Base-by-base conservation (phyloP, 2,329 filamentous ascomycete species). In the Pseudogymnoascus sp. region DNA sequence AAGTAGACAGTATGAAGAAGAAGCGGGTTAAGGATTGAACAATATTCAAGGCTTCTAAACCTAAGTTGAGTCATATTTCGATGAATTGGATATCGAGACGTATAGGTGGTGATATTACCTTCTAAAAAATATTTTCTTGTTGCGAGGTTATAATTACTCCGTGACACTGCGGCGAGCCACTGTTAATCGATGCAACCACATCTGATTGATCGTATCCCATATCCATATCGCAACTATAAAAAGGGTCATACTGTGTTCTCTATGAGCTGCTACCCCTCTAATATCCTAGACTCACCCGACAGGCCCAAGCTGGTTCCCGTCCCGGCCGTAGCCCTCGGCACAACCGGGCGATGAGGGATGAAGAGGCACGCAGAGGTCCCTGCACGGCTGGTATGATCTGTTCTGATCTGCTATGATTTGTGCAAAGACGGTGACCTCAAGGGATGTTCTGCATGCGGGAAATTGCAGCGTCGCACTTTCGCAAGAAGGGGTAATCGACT, bases 391-490 rank as follows among this genome's bases (percentile, higher is more conserved):
- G n/a, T 19, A 57, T 57, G 48, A 57, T 57, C 48, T 57, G 48
- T 57, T 34, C 4, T 57, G 25, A 57, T 57, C 48, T 57, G 48
- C 31, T 57, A 19, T 34, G 48, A 57, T 57, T 57, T 57, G 48
- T 57, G 25, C 48, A 34, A 34, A 57, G 25, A 34, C 25, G 48
- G 3, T 34, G 48, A 34, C 19, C 48, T 3, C 25, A 19, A 19
- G 11, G 48, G 48, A 57, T 57, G 48, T 57, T n/a, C 48, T 57
- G 48, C 48, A 57, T 57, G n/a, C 16, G 48, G 48, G 48, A 57
- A 57, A 57, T 57, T 57, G 48, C 48, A 57, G 25, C 25, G 48
- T 57, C 48, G 48, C 25, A 34, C 25, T 57, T 34, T 57, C 25
- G 48, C 25, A 57, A 57, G 48, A 57, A 57, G 48, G 48, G 48